phyloP scores from a whole-genome alignment of 2,329 filamentous ascomycete genomes.

The Aquanectria penicillioides region DNA sequence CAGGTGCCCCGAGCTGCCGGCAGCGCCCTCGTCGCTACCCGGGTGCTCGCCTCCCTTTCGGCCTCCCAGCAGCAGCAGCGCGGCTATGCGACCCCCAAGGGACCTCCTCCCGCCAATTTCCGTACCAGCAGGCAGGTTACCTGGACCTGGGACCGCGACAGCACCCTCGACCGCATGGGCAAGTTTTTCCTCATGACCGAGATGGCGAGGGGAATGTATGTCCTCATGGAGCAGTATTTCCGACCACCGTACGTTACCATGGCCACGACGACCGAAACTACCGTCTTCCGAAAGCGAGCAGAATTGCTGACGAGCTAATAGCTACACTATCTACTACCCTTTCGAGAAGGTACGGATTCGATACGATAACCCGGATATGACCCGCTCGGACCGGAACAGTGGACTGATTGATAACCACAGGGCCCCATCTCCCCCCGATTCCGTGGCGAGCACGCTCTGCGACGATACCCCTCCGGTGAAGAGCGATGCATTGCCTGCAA shows the following conservation, averaged over 20 bases:
- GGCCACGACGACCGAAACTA: neutral
- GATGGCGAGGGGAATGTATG: conserved; percentile 98
- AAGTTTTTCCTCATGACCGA: conserved; percentile 97
- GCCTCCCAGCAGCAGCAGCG: conserved; percentile 41
- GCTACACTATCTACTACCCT: conserved; percentile 98
- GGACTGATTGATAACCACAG: conserved; percentile 49
- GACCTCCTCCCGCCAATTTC: conserved; percentile 84
- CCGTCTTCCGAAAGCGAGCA: neutral
- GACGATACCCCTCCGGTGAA: conserved; percentile 96
- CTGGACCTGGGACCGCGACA: conserved; percentile 85
- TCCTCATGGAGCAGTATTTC: conserved; percentile 98
- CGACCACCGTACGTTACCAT: conserved; percentile 83
- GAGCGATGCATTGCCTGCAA: conserved; percentile 99
- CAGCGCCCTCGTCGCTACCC: conserved; percentile 29
- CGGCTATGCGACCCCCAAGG: conserved; percentile 74
- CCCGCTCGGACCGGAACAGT: neutral
- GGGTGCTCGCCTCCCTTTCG: conserved; percentile 31
- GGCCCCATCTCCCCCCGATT: conserved; percentile 97
- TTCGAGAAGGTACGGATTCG: conserved; percentile 81
- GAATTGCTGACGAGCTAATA: conserved; percentile 50
- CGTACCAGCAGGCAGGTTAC: conserved; percentile 76
- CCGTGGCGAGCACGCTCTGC: conserved; percentile 95
- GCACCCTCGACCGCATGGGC: conserved; percentile 81
- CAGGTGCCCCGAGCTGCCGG: conserved; percentile 44
- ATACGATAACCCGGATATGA: neutral